phyloP scores from a whole-genome alignment of 2,329 filamentous ascomycete genomes.

The Scedosporium dehoogii region DNA sequence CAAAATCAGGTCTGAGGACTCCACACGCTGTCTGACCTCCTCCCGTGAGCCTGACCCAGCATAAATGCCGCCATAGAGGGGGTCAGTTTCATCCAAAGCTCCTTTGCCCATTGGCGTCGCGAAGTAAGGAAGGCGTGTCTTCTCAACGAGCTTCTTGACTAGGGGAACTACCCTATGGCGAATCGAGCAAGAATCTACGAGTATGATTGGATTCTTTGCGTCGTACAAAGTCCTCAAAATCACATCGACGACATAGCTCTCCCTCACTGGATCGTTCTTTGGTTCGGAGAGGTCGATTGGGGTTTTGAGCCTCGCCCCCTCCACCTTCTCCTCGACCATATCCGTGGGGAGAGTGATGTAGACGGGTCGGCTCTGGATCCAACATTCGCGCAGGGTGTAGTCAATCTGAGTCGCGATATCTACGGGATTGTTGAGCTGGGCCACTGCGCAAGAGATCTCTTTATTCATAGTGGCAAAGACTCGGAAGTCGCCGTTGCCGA shows the following conservation, averaged over 20 bases:
- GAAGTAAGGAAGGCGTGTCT: conserved; percentile 68
- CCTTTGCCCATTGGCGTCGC: conserved; percentile 89
- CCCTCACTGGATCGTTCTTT: conserved; percentile 57
- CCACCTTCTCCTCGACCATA: conserved; percentile 66
- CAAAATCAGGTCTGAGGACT: conserved; percentile 61
- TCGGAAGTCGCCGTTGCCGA: conserved; percentile 71
- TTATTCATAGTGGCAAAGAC: conserved; percentile 73
- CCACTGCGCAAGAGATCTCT: conserved; percentile 59
- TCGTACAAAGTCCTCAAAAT: conserved; percentile 62
- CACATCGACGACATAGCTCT: conserved; percentile 75
- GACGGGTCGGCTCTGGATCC: conserved; percentile 63
- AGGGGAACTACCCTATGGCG: conserved; percentile 65
- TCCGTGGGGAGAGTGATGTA: conserved; percentile 80
- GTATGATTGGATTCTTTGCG: conserved; percentile 65
- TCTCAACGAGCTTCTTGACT: conserved; percentile 61
- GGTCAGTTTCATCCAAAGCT: conserved; percentile 64
- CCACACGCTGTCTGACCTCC: conserved; percentile 53
- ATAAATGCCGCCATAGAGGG: conserved; percentile 77
- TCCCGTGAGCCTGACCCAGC: conserved; percentile 65
- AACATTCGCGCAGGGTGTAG: conserved; percentile 65
- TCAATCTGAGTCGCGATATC: conserved; percentile 71
- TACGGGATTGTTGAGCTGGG: conserved; percentile 58
- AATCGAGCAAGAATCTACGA: conserved; percentile 77
- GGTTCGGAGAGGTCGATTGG: conserved; percentile 58
- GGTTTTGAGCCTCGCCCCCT: conserved; percentile 60